These are phyloP conservation scores for Trypanosoma caninum DNA, from an alignment of 208 protist species.

Conservation along the genomic window DNA sequence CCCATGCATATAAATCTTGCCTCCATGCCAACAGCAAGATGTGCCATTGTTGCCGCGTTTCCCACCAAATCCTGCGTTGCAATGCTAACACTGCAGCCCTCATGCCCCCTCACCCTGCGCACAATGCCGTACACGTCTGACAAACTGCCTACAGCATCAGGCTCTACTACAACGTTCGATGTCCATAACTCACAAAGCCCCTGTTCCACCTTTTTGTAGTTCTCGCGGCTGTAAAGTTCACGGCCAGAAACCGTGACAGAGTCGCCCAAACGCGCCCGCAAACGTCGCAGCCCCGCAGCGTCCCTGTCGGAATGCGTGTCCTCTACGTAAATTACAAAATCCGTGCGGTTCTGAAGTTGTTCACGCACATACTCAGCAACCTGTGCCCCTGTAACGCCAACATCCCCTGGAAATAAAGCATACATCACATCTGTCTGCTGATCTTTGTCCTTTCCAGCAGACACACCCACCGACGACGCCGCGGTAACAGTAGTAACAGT, in stretches of 20 bases:
- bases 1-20: conserved; percentile 28
- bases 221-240: conserved; percentile 5
- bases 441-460: conserved; percentile 15
- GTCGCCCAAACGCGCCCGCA: conserved; percentile 36
- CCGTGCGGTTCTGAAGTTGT: conserved; percentile 36
- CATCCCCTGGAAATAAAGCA: conserved; percentile 55
- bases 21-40: conserved; percentile 30
- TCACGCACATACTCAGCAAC: conserved; percentile 66
- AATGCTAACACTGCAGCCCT: conserved; percentile 21
- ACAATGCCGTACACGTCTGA: conserved; percentile 12
- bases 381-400: conserved; percentile 65
- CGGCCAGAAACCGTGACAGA: conserved; percentile 22
- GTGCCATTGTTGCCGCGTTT: conserved; percentile 13
- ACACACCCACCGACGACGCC: neutral
- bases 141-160: conserved; percentile 14
- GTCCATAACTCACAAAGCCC: conserved; percentile 22
- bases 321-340: conserved; percentile 53
- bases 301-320: conserved; percentile 66
- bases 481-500: neutral
- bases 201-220: conserved; percentile 2
- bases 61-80: conserved; percentile 8
- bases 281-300: conserved; percentile 35
- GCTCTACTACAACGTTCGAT: conserved; percentile 24
- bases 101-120: conserved; percentile 7
- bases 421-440: conserved; percentile 39